Percentiles rank a stretch among this genome's conserved stretches.
Conservation (phyloP, 2,329 filamentous ascomycete genomes). For the Monilinia aucupariae region DNA sequence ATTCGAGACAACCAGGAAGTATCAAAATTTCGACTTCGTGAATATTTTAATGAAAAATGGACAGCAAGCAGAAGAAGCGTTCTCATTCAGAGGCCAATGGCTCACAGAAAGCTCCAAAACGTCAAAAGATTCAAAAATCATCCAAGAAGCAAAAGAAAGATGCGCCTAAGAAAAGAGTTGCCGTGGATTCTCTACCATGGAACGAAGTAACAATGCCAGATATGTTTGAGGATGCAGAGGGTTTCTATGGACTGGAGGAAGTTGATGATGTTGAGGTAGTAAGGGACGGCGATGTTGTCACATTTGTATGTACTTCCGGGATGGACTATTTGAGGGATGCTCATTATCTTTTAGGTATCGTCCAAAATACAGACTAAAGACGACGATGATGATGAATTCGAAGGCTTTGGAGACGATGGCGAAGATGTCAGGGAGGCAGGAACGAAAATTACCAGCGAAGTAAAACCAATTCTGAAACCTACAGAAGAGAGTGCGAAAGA, state of each 20-base stretch:
- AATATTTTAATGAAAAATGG: slow-evolving; percentile 23
- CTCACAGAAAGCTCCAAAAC: slow-evolving; percentile 32
- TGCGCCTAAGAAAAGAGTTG: slow-evolving; percentile 39
- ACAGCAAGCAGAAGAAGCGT: slow-evolving; percentile 31
- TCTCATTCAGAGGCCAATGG: slow-evolving; percentile 24
- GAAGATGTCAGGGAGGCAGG: slow-evolving; percentile 34
- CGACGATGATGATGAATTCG: slow-evolving; percentile 54
- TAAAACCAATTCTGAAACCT: slow-evolving; percentile 26
- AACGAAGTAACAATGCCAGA: slow-evolving; percentile 62
- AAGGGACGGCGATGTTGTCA: slow-evolving; percentile 52
- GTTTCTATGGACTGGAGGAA: slow-evolving; percentile 88
- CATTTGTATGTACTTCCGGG: slow-evolving; percentile 44
- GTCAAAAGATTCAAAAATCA: slow-evolving; percentile 32
- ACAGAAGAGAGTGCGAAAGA: slow-evolving; percentile 12
- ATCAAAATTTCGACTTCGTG: background rate
- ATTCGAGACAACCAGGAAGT: slow-evolving; percentile 1
- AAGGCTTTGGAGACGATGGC: slow-evolving; percentile 40
- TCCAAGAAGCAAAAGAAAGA: slow-evolving; percentile 20
- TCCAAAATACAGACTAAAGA: slow-evolving; percentile 34
- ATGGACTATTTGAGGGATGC: background rate
- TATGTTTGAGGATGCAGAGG: slow-evolving; percentile 81
- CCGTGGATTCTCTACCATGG: slow-evolving; percentile 50
- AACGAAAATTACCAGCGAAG: slow-evolving; percentile 31
- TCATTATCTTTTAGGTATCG: slow-evolving; percentile 29
- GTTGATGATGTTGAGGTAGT: slow-evolving; percentile 88